A percentile compares a stretch with the other conserved stretches of the same genome.
phyloP scores from a whole-genome alignment of 2,329 filamentous ascomycete genomes.

The Corinectria fuckeliana region DNA sequence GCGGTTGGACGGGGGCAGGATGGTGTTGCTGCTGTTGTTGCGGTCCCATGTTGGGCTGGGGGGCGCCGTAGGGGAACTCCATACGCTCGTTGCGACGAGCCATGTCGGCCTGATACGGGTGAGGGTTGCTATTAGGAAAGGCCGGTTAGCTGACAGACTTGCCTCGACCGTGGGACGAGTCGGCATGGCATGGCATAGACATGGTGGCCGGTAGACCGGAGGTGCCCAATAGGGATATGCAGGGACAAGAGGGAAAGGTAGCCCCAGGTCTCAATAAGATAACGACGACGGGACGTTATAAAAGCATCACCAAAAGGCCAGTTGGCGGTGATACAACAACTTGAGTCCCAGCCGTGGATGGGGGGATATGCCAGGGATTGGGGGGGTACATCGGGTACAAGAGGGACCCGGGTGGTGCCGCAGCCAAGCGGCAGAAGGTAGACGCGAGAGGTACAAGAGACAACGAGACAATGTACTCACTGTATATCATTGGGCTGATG shows the following conservation, averaged over 20 bases:
- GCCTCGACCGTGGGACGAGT: conserved; percentile 33
- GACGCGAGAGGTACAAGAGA: conserved; percentile 39
- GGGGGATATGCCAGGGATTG: conserved; percentile 18
- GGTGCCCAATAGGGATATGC: conserved; percentile 8
- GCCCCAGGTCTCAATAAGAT: conserved; percentile 18
- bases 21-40: conserved; percentile 47
- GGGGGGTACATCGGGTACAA: conserved; percentile 31
- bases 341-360: conserved; percentile 21
- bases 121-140: conserved; percentile 44
- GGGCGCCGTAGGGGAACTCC: conserved; percentile 50
- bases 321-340: conserved; percentile 33
- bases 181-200: conserved; percentile 33
- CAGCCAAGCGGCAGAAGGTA: conserved; percentile 22
- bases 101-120: conserved; percentile 61
- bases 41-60: conserved; percentile 48
- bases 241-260: conserved; percentile 22
- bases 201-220: conserved; percentile 24
- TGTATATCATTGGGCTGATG: conserved; percentile 63
- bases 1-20: conserved; percentile 48
- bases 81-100: conserved; percentile 52
- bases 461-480: conserved; percentile 57
- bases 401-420: conserved; percentile 25
- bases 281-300: conserved; percentile 30
- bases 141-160: conserved; percentile 40
- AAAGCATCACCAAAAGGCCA: conserved; percentile 27